These are phyloP conservation scores for Trichosporon sp. DNA, from an alignment of 1,284 basidiomycete species.

Conservation along the genomic window DNA sequence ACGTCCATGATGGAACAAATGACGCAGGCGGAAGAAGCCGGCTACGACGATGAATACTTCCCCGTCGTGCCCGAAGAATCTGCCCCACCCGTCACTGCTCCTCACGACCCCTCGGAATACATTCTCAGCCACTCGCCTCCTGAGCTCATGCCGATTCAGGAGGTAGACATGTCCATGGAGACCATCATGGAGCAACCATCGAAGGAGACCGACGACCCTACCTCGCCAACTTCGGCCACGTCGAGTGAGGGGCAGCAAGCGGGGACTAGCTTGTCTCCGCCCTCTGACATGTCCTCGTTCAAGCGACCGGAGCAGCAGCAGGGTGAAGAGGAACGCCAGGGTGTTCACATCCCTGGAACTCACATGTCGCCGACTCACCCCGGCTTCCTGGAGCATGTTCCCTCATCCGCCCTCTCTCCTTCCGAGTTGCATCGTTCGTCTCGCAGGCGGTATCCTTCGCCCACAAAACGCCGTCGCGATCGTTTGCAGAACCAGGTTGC, in stretches of 20 bases:
- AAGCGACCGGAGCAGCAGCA: conserved; percentile 1
- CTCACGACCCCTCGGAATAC: conserved; percentile 51
- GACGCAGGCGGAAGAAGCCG: conserved; percentile 84
- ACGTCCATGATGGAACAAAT: conserved; percentile 69
- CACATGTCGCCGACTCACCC: conserved; percentile 42
- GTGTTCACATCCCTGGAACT: conserved; percentile 35
- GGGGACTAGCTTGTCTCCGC: neutral
- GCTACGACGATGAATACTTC: conserved; percentile 85
- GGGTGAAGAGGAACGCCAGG: conserved; percentile 1
- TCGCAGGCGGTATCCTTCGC: conserved; percentile 23
- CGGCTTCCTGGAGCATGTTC: conserved; percentile 42
- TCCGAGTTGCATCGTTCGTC: conserved; percentile 30
- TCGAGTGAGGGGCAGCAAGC: neutral
- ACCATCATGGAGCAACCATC: neutral
- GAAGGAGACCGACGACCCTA: conserved; percentile 16
- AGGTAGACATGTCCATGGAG: conserved; percentile 21
- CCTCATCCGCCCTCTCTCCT: conserved; percentile 40
- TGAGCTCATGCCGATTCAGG: conserved; percentile 23
- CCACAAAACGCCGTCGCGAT: conserved; percentile 27
- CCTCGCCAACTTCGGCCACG: neutral
- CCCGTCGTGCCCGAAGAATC: conserved; percentile 46
- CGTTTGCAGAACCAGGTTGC: conserved; percentile 60
- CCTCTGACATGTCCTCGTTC: neutral
- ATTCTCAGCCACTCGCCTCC: conserved; percentile 53
- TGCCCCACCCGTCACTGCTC: conserved; percentile 22